These are phyloP conservation scores for Psilocybe cyanescens DNA, from an alignment of 768 basidiomycete species.

Conservation along the genomic window DNA sequence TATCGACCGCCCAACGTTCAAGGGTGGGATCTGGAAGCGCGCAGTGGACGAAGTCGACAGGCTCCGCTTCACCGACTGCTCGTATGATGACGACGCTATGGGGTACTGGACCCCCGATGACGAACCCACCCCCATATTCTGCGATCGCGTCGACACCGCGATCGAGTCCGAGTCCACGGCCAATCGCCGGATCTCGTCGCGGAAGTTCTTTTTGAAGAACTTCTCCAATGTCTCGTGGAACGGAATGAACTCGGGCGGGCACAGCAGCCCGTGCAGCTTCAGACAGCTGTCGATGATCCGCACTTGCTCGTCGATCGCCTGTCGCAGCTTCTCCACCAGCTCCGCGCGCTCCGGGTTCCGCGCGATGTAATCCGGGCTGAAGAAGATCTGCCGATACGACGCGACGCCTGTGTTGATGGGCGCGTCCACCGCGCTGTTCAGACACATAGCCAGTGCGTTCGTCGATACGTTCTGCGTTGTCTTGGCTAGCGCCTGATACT, in stretches of 20 bases:
- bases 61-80: slow-evolving; percentile 51
- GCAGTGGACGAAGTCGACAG: slow-evolving; percentile 48
- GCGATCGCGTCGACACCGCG: slow-evolving; percentile 42
- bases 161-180: slow-evolving; percentile 62
- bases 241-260: slow-evolving; percentile 85
- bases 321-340: slow-evolving; percentile 71
- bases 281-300: slow-evolving; percentile 85
- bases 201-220: slow-evolving; percentile 85
- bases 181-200: slow-evolving; percentile 79
- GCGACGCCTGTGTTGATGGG: slow-evolving; percentile 77
- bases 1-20: slow-evolving; percentile 53
- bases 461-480: slow-evolving; percentile 75
- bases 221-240: slow-evolving; percentile 91
- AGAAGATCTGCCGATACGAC: slow-evolving; percentile 78
- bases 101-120: slow-evolving; percentile 42
- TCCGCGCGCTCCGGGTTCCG: slow-evolving; percentile 73
- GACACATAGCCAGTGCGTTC: slow-evolving; percentile 81
- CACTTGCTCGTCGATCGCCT: slow-evolving; percentile 84
- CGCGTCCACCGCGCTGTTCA: slow-evolving; percentile 88
- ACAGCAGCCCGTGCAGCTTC: slow-evolving; percentile 79
- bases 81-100: slow-evolving; percentile 45
- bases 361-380: slow-evolving; percentile 67
- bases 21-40: slow-evolving; percentile 53
- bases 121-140: slow-evolving; percentile 25
- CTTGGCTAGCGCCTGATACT: slow-evolving; percentile 80